Base-by-base conservation (phyloP, 495 filamentous ascomycete species). In the Peziza echinospora region DNA sequence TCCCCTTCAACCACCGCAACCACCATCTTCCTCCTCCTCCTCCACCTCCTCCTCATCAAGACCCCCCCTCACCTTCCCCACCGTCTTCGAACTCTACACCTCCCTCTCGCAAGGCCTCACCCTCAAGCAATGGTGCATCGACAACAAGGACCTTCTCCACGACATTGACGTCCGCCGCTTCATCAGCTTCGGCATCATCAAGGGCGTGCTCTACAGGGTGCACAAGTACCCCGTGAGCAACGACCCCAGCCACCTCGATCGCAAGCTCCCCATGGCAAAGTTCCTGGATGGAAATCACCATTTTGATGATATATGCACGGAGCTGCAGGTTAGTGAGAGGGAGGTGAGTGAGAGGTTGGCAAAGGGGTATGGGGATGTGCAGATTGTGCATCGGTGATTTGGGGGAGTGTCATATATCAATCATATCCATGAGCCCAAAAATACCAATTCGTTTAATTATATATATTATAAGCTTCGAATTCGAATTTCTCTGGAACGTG, bases 181-280 rank as follows among this genome's bases (percentile, higher is more conserved):
- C 48, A 80, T 97, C 48, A 87, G 86, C 26, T 96, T 94, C 60
- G 89, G 91, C 41, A 72, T 96, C 13, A 89, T 94, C 54, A 93
- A 96, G 61, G 85, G 86, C 3, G 79, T 92, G 51, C 55, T 97
- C n/a, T 93, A 93, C 61, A 73, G 89, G 16, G 79, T 93, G 25
- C 86, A 96, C 64, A 85, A 85, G 58, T 89, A 91, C 57, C 80
- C 83, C 3, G 71, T 84, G 6, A 73, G 73, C 22, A 48, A 37
- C 19, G 30, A 37, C 6, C 30, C 30, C 13, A 37, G 30, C 30
- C 30, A 21, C 10, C 19, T 28, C 21, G 44, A 49, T 25, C 21
- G n/a, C 2, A 30, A 46, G 40, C 41, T 47, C 13, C 30, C 30
- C 19, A 37, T 82, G 43, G 61, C 61, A 11, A 67, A 63, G 47